These are phyloP conservation scores for Aspergillus sclerotiicarbonarius DNA, from an alignment of 495 filamentous ascomycete species.

Conservation along the genomic window DNA sequence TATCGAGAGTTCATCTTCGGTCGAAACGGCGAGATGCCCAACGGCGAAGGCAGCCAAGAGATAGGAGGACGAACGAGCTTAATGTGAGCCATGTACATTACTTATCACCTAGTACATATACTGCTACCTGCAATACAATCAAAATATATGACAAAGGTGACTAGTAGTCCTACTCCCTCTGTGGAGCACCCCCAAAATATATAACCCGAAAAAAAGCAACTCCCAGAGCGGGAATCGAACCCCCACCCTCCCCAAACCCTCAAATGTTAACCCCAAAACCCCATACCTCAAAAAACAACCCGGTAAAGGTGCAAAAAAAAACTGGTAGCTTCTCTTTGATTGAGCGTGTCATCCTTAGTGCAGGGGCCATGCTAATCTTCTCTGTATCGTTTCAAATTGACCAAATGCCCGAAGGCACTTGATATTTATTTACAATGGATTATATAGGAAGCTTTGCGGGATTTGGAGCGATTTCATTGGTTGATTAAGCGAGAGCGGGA, in stretches of 20 bases:
- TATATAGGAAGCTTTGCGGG: conserved; percentile 22
- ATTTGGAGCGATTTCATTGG: conserved; percentile 12
- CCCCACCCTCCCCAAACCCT: background rate
- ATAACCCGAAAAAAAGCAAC: background rate
- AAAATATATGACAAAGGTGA: too few relatives aligned
- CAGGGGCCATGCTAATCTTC: conserved; percentile 99
- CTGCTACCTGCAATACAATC: background rate
- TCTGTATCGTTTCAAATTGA: conserved; percentile 83
- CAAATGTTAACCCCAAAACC: background rate
- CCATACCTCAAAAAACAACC: conserved; percentile 19
- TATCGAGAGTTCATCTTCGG: conserved; percentile 91
- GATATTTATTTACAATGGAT: conserved; percentile 13
- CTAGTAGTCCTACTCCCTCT: too few relatives aligned
- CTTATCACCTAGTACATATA: background rate
- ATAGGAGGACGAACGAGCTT: conserved; percentile 89
- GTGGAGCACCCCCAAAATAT: background rate
- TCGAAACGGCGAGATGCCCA: conserved; percentile 90
- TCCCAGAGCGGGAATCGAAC: conserved; percentile 12
- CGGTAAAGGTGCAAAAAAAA: conserved; percentile 55
- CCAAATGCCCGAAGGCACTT: conserved; percentile 72
- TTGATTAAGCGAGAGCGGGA: conserved; percentile 1
- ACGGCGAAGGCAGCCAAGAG: conserved; percentile 84
- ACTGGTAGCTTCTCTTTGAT: conserved; percentile 93
- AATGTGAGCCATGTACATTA: conserved; percentile 56
- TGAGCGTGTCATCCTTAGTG: conserved; percentile 99